These are phyloP conservation scores for Chrysosporium queenslandicum DNA, from an alignment of 2,329 filamentous ascomycete species.

Conservation along the genomic window DNA sequence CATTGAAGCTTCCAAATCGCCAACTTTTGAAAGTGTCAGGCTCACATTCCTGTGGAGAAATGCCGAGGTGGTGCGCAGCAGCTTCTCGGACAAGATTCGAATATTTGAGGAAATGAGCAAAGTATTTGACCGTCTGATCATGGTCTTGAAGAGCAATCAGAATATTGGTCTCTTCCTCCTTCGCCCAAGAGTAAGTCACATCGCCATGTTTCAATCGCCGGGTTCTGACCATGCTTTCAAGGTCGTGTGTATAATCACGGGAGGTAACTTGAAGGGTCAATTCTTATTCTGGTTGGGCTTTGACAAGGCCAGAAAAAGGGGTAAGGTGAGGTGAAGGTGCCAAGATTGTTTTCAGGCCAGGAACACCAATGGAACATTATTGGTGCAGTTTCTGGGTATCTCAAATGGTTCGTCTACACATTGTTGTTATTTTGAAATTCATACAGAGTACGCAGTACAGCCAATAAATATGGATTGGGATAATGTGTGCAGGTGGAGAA, in stretches of 20 bases:
- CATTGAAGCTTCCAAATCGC: constrained; percentile 31
- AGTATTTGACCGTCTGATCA: not conserved
- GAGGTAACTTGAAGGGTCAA: no score
- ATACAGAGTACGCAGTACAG: no score
- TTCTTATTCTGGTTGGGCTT: no score
- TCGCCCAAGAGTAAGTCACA: constrained; percentile 7
- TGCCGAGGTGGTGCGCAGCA: constrained; percentile 15
- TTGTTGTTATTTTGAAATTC: no score
- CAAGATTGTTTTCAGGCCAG: no score
- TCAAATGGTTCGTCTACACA: no score
- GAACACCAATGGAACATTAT: no score
- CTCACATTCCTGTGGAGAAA: constrained; percentile 13
- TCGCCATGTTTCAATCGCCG: not conserved
- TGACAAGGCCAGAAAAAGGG: not conserved
- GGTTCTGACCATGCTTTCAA: constrained; percentile 1
- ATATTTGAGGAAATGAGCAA: constrained; percentile 6
- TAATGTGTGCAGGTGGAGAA: no score
- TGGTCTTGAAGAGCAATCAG: not conserved
- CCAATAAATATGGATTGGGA: no score
- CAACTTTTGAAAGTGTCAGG: constrained; percentile 3
- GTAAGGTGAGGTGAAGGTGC: no score
- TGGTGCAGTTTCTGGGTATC: no score
- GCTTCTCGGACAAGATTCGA: constrained; percentile 8
- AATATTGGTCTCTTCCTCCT: constrained; percentile 4
- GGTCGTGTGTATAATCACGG: no score